Base-by-base conservation (phyloP, 805 yeast genomes). In the Cyberlindnera petersonii region DNA sequence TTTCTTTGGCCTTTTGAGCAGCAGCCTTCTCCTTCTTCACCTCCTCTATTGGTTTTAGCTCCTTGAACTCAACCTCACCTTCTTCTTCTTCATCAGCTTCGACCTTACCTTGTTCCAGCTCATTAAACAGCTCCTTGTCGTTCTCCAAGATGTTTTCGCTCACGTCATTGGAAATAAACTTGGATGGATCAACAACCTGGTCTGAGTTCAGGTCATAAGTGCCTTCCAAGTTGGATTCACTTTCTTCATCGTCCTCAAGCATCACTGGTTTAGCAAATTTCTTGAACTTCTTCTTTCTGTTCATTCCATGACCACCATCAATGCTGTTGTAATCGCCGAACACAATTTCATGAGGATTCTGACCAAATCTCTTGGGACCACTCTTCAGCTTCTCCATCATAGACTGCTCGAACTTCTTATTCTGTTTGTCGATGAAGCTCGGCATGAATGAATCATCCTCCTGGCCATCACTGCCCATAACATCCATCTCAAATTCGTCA, bases 1-100 rank as follows among this genome's bases (percentile, higher is more conserved):
- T 15, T 21, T 39, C 43, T 43, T 44, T 48, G 26, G 27, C 33
- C 39, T 26, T 43, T 46, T 17, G 44, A 6, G 27, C 18, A 15
- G 23, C 32, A 20, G 32, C 24, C 16, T 30, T 20, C 51, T 22
- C 46, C 43, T 15, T 33, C 47, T 37, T 47, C 35, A 15, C 43
- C 23, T 54, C 51, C 24, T 49, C 53, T 14, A 53, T 50, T 18
- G 49, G 41, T 20, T 39, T 43, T 32, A 49, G 58, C 3, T 40
- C 35, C 38, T 51, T 55, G 37, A 46, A 54, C 33, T 55, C 52
- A 33, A 55, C 53, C 27, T 50, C 58, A 37, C 58, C 59, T 48
- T 54, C 56, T 33, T 51, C 55, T 32, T 54, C 58, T 33, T 47
- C 61, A 24, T 48, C 58, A 6, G 46, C 31, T 19, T 49, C 56